Base-by-base conservation (phyloP, 2,329 filamentous ascomycete species). In the Dothideomycetes sp. region DNA sequence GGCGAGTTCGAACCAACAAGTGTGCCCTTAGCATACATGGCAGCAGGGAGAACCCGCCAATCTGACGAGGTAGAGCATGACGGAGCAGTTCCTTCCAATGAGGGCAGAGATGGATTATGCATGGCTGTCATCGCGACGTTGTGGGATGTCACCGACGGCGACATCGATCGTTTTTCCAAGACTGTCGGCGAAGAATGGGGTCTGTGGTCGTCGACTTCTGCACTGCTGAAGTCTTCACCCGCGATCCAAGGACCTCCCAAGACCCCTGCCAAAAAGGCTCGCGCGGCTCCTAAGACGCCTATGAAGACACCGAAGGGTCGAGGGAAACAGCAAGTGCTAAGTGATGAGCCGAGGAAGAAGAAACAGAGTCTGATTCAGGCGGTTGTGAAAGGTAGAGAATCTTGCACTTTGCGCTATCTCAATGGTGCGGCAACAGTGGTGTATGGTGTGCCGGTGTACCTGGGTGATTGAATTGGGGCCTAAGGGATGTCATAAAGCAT, bases 101-200 rank as follows among this genome's bases (percentile, higher is more conserved):
- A 32, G 7, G 32, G 42, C 11, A 54, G 49, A 43, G 34, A 45
- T 16, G 44, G 46, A 17, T 37, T 45, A 60, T 51, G 65, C 56
- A 50, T 87, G 3, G 87, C 89, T 0, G 77, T 96, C 8, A 79
- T 96, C 2, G 91, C 87, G 34, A 95, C 88, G 12, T 69, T 98
- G 29, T 98, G 91, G 91, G 91, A 98, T 60, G 91, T 98, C 36
- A 98, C 91, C 8, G 91, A 98, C 58, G 84, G 84, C 53, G 91
- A 98, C 59, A 94, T 95, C 58, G 93, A 98, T 64, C 82, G 88
- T 14, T 94, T 94, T 59, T 84, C 88, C 0, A 77, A 81, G 24
- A 70, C 73, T 18, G 68, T 83, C 3, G 83, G 94, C 57, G 83
- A 91, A 56, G 73, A 81, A 51, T 98, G 91, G 91, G 91, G 91